Percentiles rank a stretch among this genome's conserved stretches.
These are phyloP conservation scores for Scedosporium minutisporum DNA, from an alignment of 2,329 filamentous ascomycete species.

Conservation along the genomic window DNA sequence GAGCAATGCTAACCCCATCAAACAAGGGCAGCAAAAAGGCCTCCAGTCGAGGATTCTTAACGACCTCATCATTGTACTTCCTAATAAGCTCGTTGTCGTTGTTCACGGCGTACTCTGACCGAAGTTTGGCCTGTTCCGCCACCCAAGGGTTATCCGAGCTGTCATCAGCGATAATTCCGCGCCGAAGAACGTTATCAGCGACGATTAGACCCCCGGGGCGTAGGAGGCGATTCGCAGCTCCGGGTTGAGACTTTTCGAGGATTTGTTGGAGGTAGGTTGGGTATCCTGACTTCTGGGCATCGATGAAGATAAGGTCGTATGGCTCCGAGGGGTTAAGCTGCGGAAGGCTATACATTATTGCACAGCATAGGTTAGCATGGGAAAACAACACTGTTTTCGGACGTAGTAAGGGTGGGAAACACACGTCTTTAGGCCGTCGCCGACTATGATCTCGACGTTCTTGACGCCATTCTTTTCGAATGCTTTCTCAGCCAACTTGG, in stretches of 20 bases:
- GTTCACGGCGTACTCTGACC: slow-evolving; percentile 12
- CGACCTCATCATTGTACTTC: slow-evolving; percentile 13
- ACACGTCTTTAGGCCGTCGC: slow-evolving; percentile 36
- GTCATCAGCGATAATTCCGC: slow-evolving; percentile 35
- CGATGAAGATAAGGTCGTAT: slow-evolving; percentile 45
- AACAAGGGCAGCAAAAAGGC: slow-evolving; percentile 31
- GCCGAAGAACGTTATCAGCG: slow-evolving; percentile 43
- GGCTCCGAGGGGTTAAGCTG: slow-evolving; percentile 27
- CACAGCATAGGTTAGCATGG: not conserved
- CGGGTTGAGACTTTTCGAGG: slow-evolving; percentile 31
- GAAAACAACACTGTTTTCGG: no score
- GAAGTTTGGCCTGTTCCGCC: slow-evolving; percentile 7
- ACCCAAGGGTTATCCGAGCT: slow-evolving; percentile 24
- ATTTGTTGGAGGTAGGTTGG: slow-evolving; percentile 36
- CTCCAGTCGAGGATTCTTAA: slow-evolving; percentile 24
- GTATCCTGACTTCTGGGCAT: slow-evolving; percentile 44
- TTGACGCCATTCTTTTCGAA: slow-evolving; percentile 28
- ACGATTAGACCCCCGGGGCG: slow-evolving; percentile 39
- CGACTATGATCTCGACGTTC: slow-evolving; percentile 37
- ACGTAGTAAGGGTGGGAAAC: slow-evolving; percentile 10
- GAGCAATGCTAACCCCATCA: slow-evolving; percentile 30
- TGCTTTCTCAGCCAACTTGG: slow-evolving; percentile 26
- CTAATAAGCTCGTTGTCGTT: slow-evolving; percentile 12
- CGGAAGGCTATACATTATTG: slow-evolving; percentile 17
- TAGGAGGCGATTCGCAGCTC: slow-evolving; percentile 29